Percentiles rank a stretch among this genome's conserved stretches.
Conservation (phyloP, 257 asterid genomes). For the Salvia hispanica region DNA sequence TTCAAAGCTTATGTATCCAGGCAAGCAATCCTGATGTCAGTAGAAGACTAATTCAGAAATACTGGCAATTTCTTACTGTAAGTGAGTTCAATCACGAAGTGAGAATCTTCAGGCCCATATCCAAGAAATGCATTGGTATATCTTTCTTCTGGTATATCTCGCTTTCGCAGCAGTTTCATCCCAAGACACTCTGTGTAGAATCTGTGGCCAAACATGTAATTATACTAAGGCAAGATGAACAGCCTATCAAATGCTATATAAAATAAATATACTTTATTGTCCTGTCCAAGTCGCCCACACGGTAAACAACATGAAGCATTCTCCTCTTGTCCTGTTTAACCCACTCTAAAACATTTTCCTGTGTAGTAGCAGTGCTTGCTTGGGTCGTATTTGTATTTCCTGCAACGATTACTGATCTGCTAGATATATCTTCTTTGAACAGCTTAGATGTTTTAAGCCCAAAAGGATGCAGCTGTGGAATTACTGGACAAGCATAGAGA, state of each 20-base stretch:
- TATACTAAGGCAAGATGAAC: constrained; percentile 21
- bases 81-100: constrained; percentile 94
- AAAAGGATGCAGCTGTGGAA: constrained; percentile 61
- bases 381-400: constrained; percentile 53
- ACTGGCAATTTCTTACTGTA: constrained; percentile 64
- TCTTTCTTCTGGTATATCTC: constrained; percentile 92
- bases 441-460: constrained; percentile 60
- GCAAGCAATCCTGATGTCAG: constrained; percentile 23
- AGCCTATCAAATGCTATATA: background rate
- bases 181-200: constrained; percentile 97
- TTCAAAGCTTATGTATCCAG: constrained; percentile 27
- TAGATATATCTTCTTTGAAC: constrained; percentile 43
- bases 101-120: constrained; percentile 98
- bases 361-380: constrained; percentile 64
- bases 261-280: constrained; percentile 74
- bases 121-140: constrained; percentile 98
- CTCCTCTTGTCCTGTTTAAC: constrained; percentile 89
- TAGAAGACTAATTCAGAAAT: constrained; percentile 16
- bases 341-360: constrained; percentile 82
- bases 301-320: constrained; percentile 97
- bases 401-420: constrained; percentile 47
- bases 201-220: constrained; percentile 53
- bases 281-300: constrained; percentile 97
- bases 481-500: constrained; percentile 49
- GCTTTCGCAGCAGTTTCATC: constrained; percentile 91